Conservation (phyloP, 2,329 filamentous ascomycete genomes). For the Neoascochyta sp. region DNA sequence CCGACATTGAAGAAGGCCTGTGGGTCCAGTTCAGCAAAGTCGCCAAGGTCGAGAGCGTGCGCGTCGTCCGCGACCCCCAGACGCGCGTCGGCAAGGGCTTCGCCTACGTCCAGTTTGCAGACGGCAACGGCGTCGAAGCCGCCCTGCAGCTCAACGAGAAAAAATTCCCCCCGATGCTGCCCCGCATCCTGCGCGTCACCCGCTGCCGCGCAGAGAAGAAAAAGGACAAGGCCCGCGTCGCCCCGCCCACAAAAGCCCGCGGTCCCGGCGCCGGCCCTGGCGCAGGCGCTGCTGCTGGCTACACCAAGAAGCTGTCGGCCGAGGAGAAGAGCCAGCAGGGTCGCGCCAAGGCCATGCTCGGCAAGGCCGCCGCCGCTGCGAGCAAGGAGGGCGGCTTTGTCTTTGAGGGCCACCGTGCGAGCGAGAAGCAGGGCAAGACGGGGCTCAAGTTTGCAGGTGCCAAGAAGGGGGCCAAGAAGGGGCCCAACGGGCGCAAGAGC, state of each 20-base stretch:
- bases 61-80: constrained; percentile 81
- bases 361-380: constrained; percentile 62
- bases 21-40: constrained; percentile 76
- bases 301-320: constrained; percentile 67
- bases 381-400: constrained; percentile 65
- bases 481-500: constrained; percentile 43
- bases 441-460: constrained; percentile 57
- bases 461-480: constrained; percentile 47
- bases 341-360: constrained; percentile 70
- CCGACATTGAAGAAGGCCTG: constrained; percentile 88
- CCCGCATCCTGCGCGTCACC: constrained; percentile 77
- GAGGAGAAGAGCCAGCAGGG: constrained; percentile 68
- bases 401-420: constrained; percentile 79
- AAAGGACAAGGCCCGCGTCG: constrained; percentile 31
- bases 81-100: constrained; percentile 96
- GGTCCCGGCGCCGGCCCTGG: too few species aligned
- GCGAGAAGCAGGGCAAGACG: constrained; percentile 60
- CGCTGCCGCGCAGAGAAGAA: constrained; percentile 68
- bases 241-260: constrained; percentile 30
- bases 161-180: constrained; percentile 92
- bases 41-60: constrained; percentile 86
- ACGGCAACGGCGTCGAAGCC: constrained; percentile 84
- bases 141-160: constrained; percentile 85
- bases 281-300: constrained; percentile 42
- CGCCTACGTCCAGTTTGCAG: constrained; percentile 92